These are phyloP conservation scores for Spatholobus suberectus DNA, from an alignment of 306 rosid species.

Conservation along the genomic window DNA sequence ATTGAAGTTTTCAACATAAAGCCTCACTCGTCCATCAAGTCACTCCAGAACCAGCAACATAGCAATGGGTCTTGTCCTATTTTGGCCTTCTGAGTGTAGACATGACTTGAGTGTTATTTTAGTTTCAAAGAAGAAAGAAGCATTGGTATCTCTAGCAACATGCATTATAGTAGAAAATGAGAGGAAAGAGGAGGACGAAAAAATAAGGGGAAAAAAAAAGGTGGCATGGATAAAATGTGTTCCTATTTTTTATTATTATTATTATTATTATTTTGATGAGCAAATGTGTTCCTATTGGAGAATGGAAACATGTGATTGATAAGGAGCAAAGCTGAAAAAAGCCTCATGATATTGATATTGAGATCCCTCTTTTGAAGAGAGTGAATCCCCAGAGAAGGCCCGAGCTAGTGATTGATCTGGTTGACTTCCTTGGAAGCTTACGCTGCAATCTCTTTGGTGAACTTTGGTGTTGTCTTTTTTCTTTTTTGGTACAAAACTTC, in stretches of 20 bases:
- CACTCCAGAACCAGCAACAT: no score
- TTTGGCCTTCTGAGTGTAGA: neutral
- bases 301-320: neutral
- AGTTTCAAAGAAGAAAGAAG: neutral
- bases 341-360: neutral
- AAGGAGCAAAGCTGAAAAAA: slow-evolving; percentile 1
- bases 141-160: neutral
- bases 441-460: neutral
- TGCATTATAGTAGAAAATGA: neutral
- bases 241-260: no score
- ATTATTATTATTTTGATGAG: no score
- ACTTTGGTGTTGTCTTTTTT: neutral
- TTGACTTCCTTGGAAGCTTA: neutral
- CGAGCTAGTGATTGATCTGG: neutral
- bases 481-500: neutral
- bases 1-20: slow-evolving; percentile 9
- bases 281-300: neutral
- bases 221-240: neutral
- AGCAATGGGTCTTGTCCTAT: neutral
- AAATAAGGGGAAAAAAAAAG: neutral
- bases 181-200: neutral
- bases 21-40: neutral
- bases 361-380: neutral
- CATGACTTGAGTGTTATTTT: neutral
- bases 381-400: neutral